A percentile compares a stretch with the other conserved stretches of the same genome.
Conservation (phyloP, 2,329 filamentous ascomycete genomes). For the Fusarium proliferatum region DNA sequence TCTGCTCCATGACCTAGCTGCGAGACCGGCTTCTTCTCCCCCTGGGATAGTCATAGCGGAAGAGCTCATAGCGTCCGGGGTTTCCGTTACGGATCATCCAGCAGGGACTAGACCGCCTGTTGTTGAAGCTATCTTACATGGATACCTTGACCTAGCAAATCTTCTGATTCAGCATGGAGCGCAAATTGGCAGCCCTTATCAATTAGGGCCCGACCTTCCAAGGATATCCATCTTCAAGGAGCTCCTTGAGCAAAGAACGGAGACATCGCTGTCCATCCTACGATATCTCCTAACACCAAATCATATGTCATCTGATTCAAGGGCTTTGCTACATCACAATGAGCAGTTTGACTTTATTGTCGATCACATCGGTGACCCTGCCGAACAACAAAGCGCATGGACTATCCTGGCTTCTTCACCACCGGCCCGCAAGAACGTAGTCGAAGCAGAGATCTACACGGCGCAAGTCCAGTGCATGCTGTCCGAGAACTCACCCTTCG, state of each 20-base stretch:
- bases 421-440: not conserved
- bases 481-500: not conserved
- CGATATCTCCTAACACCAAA: not conserved
- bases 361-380: not conserved
- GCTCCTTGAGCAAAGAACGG: not conserved
- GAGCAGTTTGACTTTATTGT: not conserved
- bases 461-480: not conserved
- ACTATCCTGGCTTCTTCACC: not conserved
- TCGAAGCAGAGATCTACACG: not conserved
- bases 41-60: not conserved
- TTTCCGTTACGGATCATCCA: not conserved
- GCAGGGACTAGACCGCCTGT: not conserved
- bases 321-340: not conserved
- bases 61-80: not conserved
- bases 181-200: not conserved
- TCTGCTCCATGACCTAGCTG: not conserved
- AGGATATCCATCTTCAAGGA: not conserved
- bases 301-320: fast-evolving
- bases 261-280: not conserved
- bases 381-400: not conserved
- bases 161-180: not conserved
- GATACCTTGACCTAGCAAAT: not conserved
- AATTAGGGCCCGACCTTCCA: fast-evolving
- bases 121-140: not conserved
- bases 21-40: not conserved